phyloP scores from a whole-genome alignment of 176 grass and related monocot species.

The Lolium perenne region DNA sequence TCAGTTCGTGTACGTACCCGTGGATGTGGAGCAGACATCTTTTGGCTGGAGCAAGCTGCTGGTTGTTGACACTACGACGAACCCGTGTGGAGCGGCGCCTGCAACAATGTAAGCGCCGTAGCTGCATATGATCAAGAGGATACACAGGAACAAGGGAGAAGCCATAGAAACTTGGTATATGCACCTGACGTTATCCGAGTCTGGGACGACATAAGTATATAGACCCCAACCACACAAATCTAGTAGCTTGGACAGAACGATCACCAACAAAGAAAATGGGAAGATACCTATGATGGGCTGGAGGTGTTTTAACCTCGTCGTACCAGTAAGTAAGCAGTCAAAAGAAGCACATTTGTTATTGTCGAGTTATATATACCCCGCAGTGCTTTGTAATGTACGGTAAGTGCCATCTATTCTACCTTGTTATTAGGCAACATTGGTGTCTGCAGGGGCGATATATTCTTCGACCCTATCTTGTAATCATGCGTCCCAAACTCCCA shows the following conservation, averaged over 20 bases:
- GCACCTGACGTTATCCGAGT: background rate
- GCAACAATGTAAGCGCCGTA: background rate
- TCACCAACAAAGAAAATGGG: background rate
- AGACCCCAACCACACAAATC: background rate
- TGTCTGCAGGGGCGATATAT: background rate
- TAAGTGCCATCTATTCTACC: background rate
- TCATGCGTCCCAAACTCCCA: background rate
- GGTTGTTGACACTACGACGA: slow-evolving; percentile 1
- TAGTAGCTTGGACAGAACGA: background rate
- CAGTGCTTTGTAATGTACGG: background rate
- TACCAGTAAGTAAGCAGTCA: background rate
- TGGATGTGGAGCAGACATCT: background rate
- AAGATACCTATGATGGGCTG: slow-evolving; percentile 1
- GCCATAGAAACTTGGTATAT: background rate
- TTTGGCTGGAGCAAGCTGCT: background rate
- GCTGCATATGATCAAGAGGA: slow-evolving; percentile 8
- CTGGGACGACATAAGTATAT: background rate
- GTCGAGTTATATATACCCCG: background rate
- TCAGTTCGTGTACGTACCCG: background rate
- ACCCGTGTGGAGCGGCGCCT: background rate
- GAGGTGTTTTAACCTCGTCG: background rate
- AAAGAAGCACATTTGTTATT: background rate
- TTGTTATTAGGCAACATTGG: background rate
- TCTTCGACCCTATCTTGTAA: background rate
- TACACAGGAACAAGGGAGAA: background rate